These are phyloP conservation scores for Epichloe bromicola DNA, from an alignment of 2,329 filamentous ascomycete genomes.

Conservation along the genomic window DNA sequence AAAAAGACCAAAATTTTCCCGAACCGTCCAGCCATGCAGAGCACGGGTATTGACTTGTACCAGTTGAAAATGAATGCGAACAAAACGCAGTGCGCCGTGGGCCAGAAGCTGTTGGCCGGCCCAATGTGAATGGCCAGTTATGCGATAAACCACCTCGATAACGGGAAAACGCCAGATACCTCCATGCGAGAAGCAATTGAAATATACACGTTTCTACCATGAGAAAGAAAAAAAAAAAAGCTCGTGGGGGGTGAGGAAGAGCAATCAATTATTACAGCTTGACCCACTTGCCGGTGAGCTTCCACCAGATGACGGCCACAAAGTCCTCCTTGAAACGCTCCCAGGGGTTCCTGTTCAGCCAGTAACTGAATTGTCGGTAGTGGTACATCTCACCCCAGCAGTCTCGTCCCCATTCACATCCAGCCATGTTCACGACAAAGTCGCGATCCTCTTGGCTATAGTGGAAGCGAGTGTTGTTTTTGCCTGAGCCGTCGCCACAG, in stretches of 20 bases:
- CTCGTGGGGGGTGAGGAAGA: not conserved
- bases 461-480: slow-evolving; percentile 65
- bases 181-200: not conserved
- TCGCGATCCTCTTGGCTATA: slow-evolving; percentile 78
- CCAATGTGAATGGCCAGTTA: not conserved
- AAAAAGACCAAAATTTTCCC: not conserved
- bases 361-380: slow-evolving; percentile 83
- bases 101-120: not conserved
- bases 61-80: not conserved
- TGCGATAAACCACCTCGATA: not conserved
- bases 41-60: slow-evolving; percentile 1
- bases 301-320: slow-evolving; percentile 47
- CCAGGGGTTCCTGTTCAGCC: slow-evolving; percentile 74
- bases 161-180: not conserved
- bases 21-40: not conserved
- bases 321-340: slow-evolving; percentile 60
- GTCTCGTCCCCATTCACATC: slow-evolving; percentile 91
- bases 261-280: slow-evolving; percentile 28
- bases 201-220: not conserved
- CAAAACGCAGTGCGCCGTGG: not conserved
- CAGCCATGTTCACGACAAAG: slow-evolving; percentile 96
- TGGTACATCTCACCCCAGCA: slow-evolving; percentile 98
- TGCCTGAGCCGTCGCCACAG: slow-evolving; percentile 55
- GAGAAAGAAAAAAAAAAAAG: not conserved
- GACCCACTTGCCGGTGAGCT: slow-evolving; percentile 48